Evolutionary conservation across 1,139 yeast species (phyloP).

Genomic region (Lodderomyces beijingensis): DNA sequence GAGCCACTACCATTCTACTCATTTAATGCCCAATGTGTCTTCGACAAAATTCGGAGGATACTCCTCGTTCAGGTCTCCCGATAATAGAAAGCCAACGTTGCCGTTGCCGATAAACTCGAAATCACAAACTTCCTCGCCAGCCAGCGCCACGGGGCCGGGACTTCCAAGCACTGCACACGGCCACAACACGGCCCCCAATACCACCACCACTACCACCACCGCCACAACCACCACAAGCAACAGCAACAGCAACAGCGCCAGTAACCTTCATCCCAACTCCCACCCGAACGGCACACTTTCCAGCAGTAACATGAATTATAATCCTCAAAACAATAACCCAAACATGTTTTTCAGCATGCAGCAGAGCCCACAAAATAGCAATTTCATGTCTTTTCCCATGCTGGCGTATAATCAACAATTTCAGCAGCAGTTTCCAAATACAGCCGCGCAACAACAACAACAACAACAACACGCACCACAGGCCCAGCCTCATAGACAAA

Average conservation of each 20-base stretch:
- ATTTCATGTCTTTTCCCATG: constrained; percentile 5
- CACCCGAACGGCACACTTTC: background rate
- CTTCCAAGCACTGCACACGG: constrained; percentile 19
- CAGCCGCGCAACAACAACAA: constrained; percentile 5
- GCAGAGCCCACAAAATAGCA: constrained; percentile 6
- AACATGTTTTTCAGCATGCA: constrained; percentile 5
- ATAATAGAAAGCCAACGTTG: constrained; percentile 32
- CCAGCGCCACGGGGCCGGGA: constrained; percentile 39
- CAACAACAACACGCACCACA: constrained; percentile 3
- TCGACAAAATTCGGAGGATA: constrained; percentile 18
- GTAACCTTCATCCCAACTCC: constrained; percentile 2
- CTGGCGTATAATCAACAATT: constrained; percentile 17
- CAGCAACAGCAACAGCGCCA: background rate
- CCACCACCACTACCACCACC: background rate
- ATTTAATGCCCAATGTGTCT: constrained; percentile 6
- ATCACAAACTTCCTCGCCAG: constrained; percentile 44
- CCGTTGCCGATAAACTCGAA: constrained; percentile 39
- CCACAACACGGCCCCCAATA: background rate
- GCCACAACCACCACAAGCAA: background rate
- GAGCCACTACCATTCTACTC: constrained; percentile 8
- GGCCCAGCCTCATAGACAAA: too few relatives aligned
- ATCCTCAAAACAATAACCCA: constrained; percentile 1
- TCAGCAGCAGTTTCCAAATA: constrained; percentile 6
- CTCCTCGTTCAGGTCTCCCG: constrained; percentile 37
- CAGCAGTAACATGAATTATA: background rate